Evolutionary conservation across 2,329 filamentous ascomycete genomes (phyloP), one percentile per base, ranked within the genome.

Genomic region (Fusarium kyushuense): DNA sequence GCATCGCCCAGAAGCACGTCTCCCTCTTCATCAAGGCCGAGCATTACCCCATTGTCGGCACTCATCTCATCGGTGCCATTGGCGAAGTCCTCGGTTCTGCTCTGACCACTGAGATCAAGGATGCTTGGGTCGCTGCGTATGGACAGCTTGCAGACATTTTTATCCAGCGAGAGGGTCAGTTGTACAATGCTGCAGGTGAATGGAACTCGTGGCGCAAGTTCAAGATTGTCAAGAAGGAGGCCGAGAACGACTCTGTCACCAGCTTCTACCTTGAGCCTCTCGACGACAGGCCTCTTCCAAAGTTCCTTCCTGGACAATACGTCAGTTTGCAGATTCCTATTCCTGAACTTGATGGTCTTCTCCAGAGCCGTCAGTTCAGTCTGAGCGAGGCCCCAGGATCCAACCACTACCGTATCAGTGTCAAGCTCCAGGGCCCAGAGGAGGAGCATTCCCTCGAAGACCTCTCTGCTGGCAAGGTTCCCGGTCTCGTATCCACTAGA

Each of bases 1-100:
- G 89, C 72, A 93, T 95, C 68, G 90, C 89, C 58, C 87, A 93
- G 73, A 94, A 93, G 80, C 92, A 94, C 74, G 90, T 85, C 25
- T 90, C 87, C 2, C 83, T 94, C n/a, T 87, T 87, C 74, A 86
- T 94, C 73, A 80, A 83, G 67, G 84, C 91, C 1, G 89, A 89
- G 23, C 89, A 93, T 54, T 94, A 94, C 76, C 79, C 83, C 53
- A 85, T 93, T 32, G 91, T 94, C 3, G 92, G 90, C 41, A 84
- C 86, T 66, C 84, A 89, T 75, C 84, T 94, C 2, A 82, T 94
- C 19, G 85, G 83, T 48, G 89, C 91, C 3, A 90, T 94, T 79
- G 86, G 84, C 14, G 76, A 85, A 33, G 87, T 94, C 0, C 84
- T 94, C 0, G 91, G 91, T 2, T 84, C 85, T 36, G 90, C 87